Base-by-base conservation (phyloP, 495 filamentous ascomycete species). In the Aspergillus avenaceus region DNA sequence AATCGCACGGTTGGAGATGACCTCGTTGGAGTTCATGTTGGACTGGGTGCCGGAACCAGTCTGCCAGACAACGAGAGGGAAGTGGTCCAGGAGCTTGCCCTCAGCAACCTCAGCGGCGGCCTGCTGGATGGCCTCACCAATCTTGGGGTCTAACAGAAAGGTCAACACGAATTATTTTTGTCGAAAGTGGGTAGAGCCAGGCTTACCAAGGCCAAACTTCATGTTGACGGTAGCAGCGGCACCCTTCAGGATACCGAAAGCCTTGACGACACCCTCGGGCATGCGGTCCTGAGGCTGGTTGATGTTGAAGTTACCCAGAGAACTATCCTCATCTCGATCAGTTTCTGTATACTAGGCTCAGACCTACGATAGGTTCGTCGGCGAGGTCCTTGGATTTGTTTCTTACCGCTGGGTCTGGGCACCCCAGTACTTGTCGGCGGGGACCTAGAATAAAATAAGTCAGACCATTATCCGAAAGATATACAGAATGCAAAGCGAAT, bases 11-110 rank as follows among this genome's bases (percentile, higher is more conserved):
- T 98, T 98, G 51, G 92, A 96, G 73, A 98, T 98, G 68, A 98
- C 93, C 74, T 98, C 93, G 73, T 98, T 98, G 66, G 93, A 91
- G 78, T 98, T 98, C 93, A 98, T 98, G 83, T 98, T 98, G 65
- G 91, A 96, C 76, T 98, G 93, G 22, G 93, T 98, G 61, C 93
- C 93, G 14, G 95, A 97, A 49, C 93, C 93, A 29, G 93, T 98
- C 73, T 98, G 93, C 93, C 93, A 98, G 62, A 98, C 92, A 45
- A 97, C 93, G 42, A 98, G 86, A 47, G 91, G 93, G 76, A 98
- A 98, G 82, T 98, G 93, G 71, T 96, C 91, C 64, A 95, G 70
- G 55, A 97, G 85, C 80, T 97, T 96, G 60, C 92, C 84, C 56
- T 86, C 85, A 37, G 91, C 91, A 31, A 98, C 95, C 74, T 98